phyloP scores from a whole-genome alignment of 2,329 filamentous ascomycete species.

The Paraphoma chrysanthemicola region DNA sequence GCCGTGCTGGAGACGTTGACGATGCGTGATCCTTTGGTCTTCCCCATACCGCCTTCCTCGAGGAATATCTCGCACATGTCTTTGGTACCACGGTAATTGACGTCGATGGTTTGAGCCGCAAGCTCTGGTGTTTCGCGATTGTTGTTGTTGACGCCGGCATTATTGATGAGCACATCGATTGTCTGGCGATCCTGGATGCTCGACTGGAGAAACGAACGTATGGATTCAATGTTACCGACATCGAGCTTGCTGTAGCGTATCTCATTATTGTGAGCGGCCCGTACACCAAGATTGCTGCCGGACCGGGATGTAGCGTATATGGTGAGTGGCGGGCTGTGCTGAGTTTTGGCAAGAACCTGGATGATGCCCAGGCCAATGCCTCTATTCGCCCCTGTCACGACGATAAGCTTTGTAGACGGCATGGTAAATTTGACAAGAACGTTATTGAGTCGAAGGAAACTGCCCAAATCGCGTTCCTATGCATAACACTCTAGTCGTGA shows the following conservation, averaged over 20 bases:
- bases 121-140: constrained; percentile 7
- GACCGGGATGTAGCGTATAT: constrained; percentile 19
- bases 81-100: constrained; percentile 16
- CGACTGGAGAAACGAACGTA: constrained; percentile 6
- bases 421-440: not conserved
- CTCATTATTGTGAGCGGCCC: constrained; percentile 3
- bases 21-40: constrained; percentile 5
- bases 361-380: constrained; percentile 20
- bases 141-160: constrained; percentile 20
- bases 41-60: not conserved
- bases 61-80: constrained; percentile 13
- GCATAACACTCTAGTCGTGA: not conserved
- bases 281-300: constrained; percentile 8
- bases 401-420: constrained; percentile 4
- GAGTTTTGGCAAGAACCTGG: constrained; percentile 16
- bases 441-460: no score
- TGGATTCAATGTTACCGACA: constrained; percentile 9
- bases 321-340: constrained; percentile 9
- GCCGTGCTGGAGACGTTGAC: constrained; percentile 15
- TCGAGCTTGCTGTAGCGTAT: constrained; percentile 14
- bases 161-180: constrained; percentile 19
- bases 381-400: constrained; percentile 22
- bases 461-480: no score
- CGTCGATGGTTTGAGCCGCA: constrained; percentile 9
- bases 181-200: not conserved